Percentiles rank a stretch among this genome's conserved stretches.
Conservation (phyloP, 2,329 filamentous ascomycete species). For the Parascedosporium putredinis region DNA sequence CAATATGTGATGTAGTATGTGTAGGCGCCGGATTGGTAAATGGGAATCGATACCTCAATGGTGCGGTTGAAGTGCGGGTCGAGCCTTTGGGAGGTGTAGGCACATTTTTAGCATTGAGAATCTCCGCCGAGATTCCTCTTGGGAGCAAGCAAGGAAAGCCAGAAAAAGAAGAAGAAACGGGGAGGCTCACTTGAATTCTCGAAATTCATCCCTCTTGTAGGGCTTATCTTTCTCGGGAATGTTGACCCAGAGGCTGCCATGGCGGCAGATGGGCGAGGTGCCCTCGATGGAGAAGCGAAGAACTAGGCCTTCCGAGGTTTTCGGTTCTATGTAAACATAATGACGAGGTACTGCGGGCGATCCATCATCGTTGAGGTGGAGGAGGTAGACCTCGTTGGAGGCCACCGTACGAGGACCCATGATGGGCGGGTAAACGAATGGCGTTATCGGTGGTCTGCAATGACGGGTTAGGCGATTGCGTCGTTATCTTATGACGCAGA, state of each 20-base stretch:
- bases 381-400: constrained; percentile 68
- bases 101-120: not conserved
- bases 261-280: constrained; percentile 86
- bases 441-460: not conserved
- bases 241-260: constrained; percentile 95
- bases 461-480: not conserved
- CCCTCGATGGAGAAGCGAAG: constrained; percentile 88
- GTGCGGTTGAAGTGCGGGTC: constrained; percentile 86
- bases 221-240: constrained; percentile 66
- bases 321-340: constrained; percentile 83
- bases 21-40: constrained; percentile 76
- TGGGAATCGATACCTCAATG: constrained; percentile 80
- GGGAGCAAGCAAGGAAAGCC: too few relatives aligned
- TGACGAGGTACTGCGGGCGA: constrained; percentile 79
- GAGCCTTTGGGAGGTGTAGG: constrained; percentile 44
- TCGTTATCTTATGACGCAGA: too few relatives aligned
- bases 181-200: constrained; percentile 70
- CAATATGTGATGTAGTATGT: constrained; percentile 91
- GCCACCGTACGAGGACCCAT: constrained; percentile 54
- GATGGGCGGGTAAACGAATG: constrained; percentile 13
- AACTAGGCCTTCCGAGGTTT: constrained; percentile 61
- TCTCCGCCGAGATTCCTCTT: too few relatives aligned
- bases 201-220: constrained; percentile 71
- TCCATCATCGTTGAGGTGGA: constrained; percentile 86
- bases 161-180: too few relatives aligned